These are phyloP conservation scores for Scenedesmus sp. DNA, from an alignment of 163 green algal genomes.

Conservation along the genomic window DNA sequence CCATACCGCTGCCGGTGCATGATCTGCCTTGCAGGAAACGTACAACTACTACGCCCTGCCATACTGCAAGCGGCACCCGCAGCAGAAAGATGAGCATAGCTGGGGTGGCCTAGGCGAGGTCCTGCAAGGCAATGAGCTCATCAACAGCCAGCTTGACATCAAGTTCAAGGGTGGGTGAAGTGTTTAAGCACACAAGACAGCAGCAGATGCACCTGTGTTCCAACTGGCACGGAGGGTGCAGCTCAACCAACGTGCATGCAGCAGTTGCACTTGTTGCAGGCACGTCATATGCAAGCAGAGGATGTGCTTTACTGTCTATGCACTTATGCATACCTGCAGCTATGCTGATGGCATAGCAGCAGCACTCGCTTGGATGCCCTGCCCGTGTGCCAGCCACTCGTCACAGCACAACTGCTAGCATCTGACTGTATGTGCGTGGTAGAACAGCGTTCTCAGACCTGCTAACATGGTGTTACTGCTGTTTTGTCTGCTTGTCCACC, in stretches of 20 bases:
- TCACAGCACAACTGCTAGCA: background rate
- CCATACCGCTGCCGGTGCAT: background rate
- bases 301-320: no score
- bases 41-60: constrained; percentile 99
- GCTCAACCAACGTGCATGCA: background rate
- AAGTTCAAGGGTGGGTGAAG: constrained; percentile 82
- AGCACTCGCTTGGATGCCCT: background rate
- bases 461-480: background rate
- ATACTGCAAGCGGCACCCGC: constrained; percentile 86
- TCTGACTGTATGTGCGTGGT: background rate
- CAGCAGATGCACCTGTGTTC: background rate
- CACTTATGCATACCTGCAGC: no score
- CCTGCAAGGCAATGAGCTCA: constrained; percentile 97
- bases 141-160: constrained; percentile 93
- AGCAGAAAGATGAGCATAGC: constrained; percentile 81
- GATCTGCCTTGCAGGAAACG: constrained; percentile 77
- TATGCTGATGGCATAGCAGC: background rate
- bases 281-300: no score
- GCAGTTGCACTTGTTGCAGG: background rate
- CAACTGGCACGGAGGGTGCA: background rate
- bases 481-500: no score
- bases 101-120: constrained; percentile 98
- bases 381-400: background rate
- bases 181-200: background rate
- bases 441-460: background rate